Evolutionary conservation across 1,284 basidiomycete species (phyloP).

Genomic region (Meripilus lineatus): DNA sequence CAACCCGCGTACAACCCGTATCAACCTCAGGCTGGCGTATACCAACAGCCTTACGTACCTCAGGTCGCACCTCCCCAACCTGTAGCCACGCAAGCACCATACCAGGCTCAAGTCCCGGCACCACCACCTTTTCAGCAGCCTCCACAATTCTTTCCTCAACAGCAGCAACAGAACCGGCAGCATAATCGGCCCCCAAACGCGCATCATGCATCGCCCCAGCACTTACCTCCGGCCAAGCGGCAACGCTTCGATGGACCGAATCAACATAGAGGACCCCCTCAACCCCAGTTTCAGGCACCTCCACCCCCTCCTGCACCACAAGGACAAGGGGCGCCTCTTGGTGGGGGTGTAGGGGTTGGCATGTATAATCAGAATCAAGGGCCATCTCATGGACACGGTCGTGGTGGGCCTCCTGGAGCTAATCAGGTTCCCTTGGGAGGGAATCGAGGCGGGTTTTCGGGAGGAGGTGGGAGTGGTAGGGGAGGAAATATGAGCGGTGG

Average conservation of each 20-base stretch:
- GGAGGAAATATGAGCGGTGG: constrained; percentile 30
- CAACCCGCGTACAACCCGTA: constrained; percentile 68
- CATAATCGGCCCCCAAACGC: constrained; percentile 37
- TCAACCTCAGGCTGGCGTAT: constrained; percentile 61
- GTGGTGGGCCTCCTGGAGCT: constrained; percentile 40
- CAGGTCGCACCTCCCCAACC: constrained; percentile 45
- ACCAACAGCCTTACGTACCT: constrained; percentile 63
- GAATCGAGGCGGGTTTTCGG: constrained; percentile 31
- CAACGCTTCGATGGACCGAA: constrained; percentile 78
- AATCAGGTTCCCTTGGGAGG: constrained; percentile 34
- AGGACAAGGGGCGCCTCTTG: constrained; percentile 13
- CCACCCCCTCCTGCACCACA: constrained; percentile 30
- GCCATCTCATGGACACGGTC: too few relatives aligned
- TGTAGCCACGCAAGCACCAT: constrained; percentile 29
- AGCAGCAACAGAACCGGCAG: constrained; percentile 45
- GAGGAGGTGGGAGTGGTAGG: constrained; percentile 34
- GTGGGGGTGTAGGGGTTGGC: constrained; percentile 19
- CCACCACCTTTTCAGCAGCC: constrained; percentile 25
- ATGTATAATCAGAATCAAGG: too few relatives aligned
- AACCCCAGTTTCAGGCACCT: constrained; percentile 41
- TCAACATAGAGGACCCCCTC: constrained; percentile 36
- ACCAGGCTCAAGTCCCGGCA: constrained; percentile 24
- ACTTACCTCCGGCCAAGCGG: constrained; percentile 76
- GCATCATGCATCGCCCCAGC: constrained; percentile 63
- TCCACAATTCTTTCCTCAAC: constrained; percentile 23